phyloP scores from a whole-genome alignment of 495 filamentous ascomycete species.

The Penicillium steckii region DNA sequence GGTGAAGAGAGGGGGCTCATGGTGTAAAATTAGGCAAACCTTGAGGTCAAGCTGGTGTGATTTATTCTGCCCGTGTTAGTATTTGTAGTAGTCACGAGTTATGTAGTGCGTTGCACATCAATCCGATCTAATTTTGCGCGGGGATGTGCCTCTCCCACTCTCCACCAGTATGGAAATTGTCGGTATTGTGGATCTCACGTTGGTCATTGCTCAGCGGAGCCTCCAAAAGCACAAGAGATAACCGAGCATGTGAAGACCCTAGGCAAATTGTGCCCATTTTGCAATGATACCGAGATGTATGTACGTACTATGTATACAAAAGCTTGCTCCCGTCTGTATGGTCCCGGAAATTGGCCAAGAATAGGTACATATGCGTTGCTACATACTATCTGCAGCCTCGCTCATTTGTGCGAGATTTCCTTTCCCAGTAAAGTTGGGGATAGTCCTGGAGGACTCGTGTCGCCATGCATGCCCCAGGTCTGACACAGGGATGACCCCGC shows the following conservation, averaged over 20 bases:
- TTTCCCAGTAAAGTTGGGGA: constrained; percentile 7
- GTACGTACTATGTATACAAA: background rate
- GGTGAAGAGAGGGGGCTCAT: constrained; percentile 1
- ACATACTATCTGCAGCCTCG: constrained; percentile 8
- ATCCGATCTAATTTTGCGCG: background rate
- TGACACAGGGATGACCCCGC: constrained; percentile 27
- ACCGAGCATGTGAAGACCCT: constrained; percentile 31
- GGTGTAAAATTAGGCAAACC: background rate
- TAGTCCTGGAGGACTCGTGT: constrained; percentile 12
- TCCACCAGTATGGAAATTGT: background rate
- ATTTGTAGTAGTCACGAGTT: too few relatives aligned
- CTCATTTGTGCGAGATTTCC: constrained; percentile 3
- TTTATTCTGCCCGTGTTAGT: background rate
- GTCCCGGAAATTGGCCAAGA: background rate
- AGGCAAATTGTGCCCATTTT: background rate
- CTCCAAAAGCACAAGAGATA: constrained; percentile 17
- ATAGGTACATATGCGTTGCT: too few relatives aligned
- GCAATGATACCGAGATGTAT: background rate
- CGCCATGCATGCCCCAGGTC: constrained; percentile 19
- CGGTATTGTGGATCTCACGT: constrained; percentile 14
- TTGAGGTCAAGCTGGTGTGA: background rate
- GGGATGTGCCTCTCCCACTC: background rate
- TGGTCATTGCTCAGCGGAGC: constrained; percentile 20
- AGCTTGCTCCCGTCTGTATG: background rate
- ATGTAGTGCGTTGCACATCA: background rate